A percentile compares a stretch with the other conserved stretches of the same genome.
phyloP scores from a whole-genome alignment of 805 yeast species.

The Hanseniaspora hatyaiensis region DNA sequence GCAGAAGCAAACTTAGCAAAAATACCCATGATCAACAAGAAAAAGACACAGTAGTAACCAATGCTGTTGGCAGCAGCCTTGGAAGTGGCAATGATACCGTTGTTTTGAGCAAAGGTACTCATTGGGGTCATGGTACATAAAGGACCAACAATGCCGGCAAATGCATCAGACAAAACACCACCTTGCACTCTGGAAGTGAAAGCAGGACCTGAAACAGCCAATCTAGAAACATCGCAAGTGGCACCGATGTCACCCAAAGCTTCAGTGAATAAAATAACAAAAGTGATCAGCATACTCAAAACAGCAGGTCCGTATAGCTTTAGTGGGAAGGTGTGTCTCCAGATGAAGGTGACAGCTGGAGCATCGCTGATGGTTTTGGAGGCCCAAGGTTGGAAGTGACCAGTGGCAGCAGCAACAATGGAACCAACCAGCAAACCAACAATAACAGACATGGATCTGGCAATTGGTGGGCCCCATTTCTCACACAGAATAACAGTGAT shows the following conservation, averaged over 20 bases:
- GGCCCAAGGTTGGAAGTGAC: constrained; percentile 46
- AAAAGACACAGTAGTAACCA: constrained; percentile 73
- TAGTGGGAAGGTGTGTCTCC: constrained; percentile 77
- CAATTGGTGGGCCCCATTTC: constrained; percentile 84
- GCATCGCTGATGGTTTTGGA: constrained; percentile 48
- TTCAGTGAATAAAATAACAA: constrained; percentile 76
- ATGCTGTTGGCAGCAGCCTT: constrained; percentile 81
- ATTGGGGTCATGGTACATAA: constrained; percentile 77
- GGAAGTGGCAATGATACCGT: constrained; percentile 86
- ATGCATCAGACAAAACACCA: constrained; percentile 80
- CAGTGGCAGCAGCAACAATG: constrained; percentile 83
- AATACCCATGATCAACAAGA: constrained; percentile 73
- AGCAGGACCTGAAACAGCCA: constrained; percentile 67
- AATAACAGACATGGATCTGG: constrained; percentile 89
- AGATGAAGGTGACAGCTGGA: constrained; percentile 71
- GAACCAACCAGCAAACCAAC: constrained; percentile 77
- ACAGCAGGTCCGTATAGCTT: constrained; percentile 75
- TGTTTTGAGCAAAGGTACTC: constrained; percentile 89
- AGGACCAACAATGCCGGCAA: constrained; percentile 66
- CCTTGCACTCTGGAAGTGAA: constrained; percentile 87
- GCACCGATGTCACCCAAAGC: constrained; percentile 93
- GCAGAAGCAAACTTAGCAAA: constrained; percentile 83
- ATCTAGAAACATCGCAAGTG: constrained; percentile 78
- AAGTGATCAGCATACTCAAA: constrained; percentile 73
- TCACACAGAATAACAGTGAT: constrained; percentile 64